Base-by-base conservation (phyloP, 257 asterid species). In the Rubia yunnanensis region DNA sequence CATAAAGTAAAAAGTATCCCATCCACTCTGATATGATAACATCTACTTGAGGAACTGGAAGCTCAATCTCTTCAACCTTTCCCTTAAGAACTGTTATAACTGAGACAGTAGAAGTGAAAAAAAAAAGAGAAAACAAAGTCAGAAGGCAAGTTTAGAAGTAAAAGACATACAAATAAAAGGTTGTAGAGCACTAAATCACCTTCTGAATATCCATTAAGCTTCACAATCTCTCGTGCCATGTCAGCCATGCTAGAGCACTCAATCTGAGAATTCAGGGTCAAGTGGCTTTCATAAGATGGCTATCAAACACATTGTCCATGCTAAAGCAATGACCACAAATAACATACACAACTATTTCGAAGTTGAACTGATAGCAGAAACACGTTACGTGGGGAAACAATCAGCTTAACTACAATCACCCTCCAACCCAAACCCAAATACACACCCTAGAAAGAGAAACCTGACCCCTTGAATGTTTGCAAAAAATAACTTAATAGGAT, bases 241-340 rank as follows among this genome's bases (percentile, higher is more conserved):
- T 83, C 81, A 24, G 99, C 99, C 97, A 94, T 94, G 78, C 91
- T 82, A 60, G 99, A 94, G 85, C 99, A 94, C 78, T 94, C 97
- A 0, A 94, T 88, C 99, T 94, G 87, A 73, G 70, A 75, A 38
- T 53, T 30, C 22, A 58, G 55, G 22, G 52, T 63, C 10, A 55
- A 15, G 60, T 63, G 24, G 59, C 53, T 64, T 4, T 59, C 63
- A 64, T 57, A 62, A 10, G 60, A 67, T 64, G 60, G 5, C 28
- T 22, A 5, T 54, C 61, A 66, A 30, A 63, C 9, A 54, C 24
- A 28, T 7, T 38, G 64, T 26, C 58, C 26, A 23, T 4, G 44
- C 9, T 5, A 38, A 6, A 23, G 55, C 3, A 28, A 38, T n/a
- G 35, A 75, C 7, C 14, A 56, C 44, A 24, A 48, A 39, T 24